phyloP scores from a whole-genome alignment of 176 grass and related monocot species.

The Ensete glaucum region DNA sequence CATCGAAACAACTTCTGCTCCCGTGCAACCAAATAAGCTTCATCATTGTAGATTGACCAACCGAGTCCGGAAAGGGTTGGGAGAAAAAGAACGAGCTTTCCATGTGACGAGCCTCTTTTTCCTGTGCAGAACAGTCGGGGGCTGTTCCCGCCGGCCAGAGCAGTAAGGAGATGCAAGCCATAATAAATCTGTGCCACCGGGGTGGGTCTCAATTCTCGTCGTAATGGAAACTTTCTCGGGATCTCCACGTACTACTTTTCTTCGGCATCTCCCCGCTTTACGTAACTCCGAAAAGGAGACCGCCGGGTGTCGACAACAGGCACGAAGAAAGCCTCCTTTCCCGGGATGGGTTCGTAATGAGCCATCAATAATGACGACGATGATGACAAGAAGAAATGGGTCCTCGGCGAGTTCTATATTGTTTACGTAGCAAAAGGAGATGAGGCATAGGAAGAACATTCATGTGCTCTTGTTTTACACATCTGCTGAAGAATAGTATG shows the following conservation, averaged over 20 bases:
- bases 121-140: too few species aligned
- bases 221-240: background rate
- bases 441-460: background rate
- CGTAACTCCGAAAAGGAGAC: conserved; percentile 4
- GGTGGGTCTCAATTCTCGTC: background rate
- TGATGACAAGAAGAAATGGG: conserved; percentile 5
- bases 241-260: conserved; percentile 19
- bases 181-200: background rate
- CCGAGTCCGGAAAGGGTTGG: background rate
- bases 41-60: background rate
- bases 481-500: background rate
- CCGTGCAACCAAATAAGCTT: too few species aligned
- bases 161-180: too few species aligned
- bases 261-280: conserved; percentile 16
- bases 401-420: background rate
- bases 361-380: background rate
- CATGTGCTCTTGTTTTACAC: background rate
- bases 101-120: background rate
- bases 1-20: too few species aligned
- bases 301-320: background rate
- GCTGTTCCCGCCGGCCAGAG: too few species aligned
- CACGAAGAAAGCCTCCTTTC: conserved; percentile 7
- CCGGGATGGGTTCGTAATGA: conserved; percentile 12
- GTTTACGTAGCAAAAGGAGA: background rate
- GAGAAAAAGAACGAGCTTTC: background rate